These are phyloP conservation scores for Ceratobasidium sp. DNA, from an alignment of 1,284 basidiomycete species.

Conservation along the genomic window DNA sequence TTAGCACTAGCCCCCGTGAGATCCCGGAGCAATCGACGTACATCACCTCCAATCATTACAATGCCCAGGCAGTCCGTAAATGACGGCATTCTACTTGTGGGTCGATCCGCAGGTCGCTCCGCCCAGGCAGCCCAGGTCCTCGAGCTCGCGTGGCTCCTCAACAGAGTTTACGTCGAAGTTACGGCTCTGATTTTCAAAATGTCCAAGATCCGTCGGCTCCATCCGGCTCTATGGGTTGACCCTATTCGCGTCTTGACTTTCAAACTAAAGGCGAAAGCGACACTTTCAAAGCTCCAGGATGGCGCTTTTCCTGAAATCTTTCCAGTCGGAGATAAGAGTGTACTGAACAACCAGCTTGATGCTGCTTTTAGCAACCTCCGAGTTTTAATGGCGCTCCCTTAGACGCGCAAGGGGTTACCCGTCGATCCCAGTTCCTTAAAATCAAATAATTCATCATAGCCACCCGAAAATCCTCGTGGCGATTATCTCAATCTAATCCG, in stretches of 20 bases:
- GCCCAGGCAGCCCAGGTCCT: background rate
- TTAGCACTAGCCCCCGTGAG: background rate
- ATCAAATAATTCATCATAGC: conserved; percentile 17
- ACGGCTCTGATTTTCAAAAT: conserved; percentile 35
- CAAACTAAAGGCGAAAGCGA: background rate
- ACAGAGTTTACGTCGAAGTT: conserved; percentile 18
- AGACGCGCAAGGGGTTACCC: background rate
- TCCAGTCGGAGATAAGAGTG: background rate
- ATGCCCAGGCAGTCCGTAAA: background rate
- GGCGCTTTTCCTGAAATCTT: background rate
- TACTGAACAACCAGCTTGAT: background rate
- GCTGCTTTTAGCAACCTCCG: background rate
- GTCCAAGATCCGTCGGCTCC: background rate
- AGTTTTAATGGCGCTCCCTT: background rate
- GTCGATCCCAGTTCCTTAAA: background rate
- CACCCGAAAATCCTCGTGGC: conserved; percentile 19
- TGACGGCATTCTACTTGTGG: background rate
- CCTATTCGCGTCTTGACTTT: background rate
- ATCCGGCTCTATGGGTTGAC: background rate
- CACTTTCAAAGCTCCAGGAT: background rate
- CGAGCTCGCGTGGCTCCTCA: conserved; percentile 21
- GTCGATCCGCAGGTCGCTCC: background rate
- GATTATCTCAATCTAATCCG: conserved; percentile 21
- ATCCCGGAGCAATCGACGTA: conserved; percentile 3
- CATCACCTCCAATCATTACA: conserved; percentile 5